These are phyloP conservation scores for Fusarium sterilihyphosum DNA, from an alignment of 2,329 filamentous ascomycete genomes.

Conservation along the genomic window DNA sequence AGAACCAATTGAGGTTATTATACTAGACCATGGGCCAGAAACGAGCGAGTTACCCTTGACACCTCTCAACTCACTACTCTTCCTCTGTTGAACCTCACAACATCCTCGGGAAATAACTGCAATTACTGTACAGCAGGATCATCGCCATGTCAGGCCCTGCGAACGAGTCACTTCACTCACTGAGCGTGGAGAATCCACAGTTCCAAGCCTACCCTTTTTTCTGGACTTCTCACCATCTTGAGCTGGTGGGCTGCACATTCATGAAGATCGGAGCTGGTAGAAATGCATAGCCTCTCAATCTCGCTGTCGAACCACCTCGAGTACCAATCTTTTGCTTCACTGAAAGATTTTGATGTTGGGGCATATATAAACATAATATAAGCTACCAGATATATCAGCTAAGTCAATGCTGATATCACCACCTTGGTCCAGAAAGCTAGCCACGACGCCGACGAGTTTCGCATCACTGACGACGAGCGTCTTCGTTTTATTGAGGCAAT, in stretches of 20 bases:
- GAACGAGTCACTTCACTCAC: not conserved
- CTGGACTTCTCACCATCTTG: not conserved
- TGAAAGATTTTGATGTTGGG: not conserved
- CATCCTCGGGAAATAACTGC: not conserved
- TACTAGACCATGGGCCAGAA: not conserved
- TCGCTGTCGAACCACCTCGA: not conserved
- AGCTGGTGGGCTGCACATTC: not conserved
- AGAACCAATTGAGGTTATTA: not conserved
- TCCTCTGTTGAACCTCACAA: not conserved
- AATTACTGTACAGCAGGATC: not conserved
- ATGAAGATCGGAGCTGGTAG: not conserved
- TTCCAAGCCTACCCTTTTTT: not conserved
- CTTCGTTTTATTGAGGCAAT: not conserved
- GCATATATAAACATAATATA: not conserved
- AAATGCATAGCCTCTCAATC: not conserved
- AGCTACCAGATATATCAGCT: not conserved
- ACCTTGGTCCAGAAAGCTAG: not conserved
- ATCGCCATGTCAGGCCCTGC: no score
- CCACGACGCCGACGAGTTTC: not conserved
- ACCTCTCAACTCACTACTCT: not conserved
- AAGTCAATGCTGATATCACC: not conserved
- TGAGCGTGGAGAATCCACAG: not conserved
- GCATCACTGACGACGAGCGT: not conserved
- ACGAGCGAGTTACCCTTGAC: not conserved
- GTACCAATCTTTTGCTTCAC: not conserved